Evolutionary conservation across 768 basidiomycete genomes (phyloP).

Genomic region (Coprinellus aureogranulatus): DNA sequence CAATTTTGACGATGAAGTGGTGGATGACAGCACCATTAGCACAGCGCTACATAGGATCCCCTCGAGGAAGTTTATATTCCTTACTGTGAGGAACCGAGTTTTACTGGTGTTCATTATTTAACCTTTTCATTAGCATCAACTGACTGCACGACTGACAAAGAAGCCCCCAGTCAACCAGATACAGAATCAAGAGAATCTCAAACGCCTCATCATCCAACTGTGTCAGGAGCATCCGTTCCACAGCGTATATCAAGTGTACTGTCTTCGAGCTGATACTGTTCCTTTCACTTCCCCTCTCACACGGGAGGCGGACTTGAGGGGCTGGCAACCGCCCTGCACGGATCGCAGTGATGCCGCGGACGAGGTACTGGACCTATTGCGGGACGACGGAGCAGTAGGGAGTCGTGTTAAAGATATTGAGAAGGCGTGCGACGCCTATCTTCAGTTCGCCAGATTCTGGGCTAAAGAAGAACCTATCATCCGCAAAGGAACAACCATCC

Average conservation of each 20-base stretch:
- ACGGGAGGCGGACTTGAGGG: too few relatives aligned
- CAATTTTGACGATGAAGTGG: constrained; percentile 66
- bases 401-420: constrained; percentile 54
- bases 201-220: constrained; percentile 67
- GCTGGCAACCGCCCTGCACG: constrained; percentile 25
- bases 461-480: constrained; percentile 2
- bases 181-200: constrained; percentile 57
- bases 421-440: constrained; percentile 57
- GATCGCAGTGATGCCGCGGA: constrained; percentile 67
- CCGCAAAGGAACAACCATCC: constrained; percentile 15
- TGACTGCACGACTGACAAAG: constrained; percentile 81
- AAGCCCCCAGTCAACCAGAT: constrained; percentile 24
- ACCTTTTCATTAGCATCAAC: constrained; percentile 58
- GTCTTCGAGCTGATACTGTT: constrained; percentile 38
- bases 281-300: constrained; percentile 9
- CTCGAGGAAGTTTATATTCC: constrained; percentile 85
- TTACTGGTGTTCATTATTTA: background rate
- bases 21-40: constrained; percentile 38
- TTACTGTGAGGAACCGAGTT: constrained; percentile 46
- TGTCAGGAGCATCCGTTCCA: constrained; percentile 93
- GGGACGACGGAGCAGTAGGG: constrained; percentile 33
- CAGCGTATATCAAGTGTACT: constrained; percentile 85
- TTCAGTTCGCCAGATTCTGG: constrained; percentile 70
- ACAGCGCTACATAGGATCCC: constrained; percentile 60
- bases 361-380: constrained; percentile 56